phyloP scores from a whole-genome alignment of 768 basidiomycete species.

The Boletus sensibilis region DNA sequence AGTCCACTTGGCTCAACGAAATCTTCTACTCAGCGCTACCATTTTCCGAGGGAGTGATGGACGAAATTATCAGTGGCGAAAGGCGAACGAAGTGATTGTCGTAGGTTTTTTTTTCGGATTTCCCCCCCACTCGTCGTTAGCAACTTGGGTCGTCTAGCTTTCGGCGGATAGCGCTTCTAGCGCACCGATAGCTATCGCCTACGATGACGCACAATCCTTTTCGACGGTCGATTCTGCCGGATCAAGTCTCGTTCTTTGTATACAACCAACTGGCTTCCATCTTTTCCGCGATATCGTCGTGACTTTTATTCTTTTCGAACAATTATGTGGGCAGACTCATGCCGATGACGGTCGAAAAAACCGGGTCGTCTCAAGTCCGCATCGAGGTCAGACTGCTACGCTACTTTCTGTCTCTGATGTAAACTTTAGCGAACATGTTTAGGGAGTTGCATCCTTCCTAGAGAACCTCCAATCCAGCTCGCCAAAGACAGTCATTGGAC shows the following conservation, averaged over 20 bases:
- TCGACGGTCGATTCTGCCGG: neutral
- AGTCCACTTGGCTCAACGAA: neutral
- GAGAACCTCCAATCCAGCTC: neutral
- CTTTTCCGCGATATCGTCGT: conserved; percentile 16
- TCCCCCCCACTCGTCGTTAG: no score
- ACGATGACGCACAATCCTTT: neutral
- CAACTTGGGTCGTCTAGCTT: conserved; percentile 3
- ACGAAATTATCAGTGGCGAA: conserved; percentile 14
- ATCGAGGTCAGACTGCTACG: neutral
- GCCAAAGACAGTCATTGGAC: neutral
- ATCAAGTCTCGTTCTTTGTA: neutral
- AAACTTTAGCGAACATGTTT: neutral
- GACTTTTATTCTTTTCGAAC: conserved; percentile 18
- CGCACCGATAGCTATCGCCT: conserved; percentile 13
- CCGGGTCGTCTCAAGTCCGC: neutral
- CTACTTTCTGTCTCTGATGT: neutral
- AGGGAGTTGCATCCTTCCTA: neutral
- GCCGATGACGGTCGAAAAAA: neutral
- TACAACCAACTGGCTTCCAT: conserved; percentile 21
- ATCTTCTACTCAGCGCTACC: neutral
- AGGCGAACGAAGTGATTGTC: neutral
- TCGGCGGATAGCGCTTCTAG: neutral
- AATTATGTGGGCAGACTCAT: neutral
- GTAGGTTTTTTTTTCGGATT: conserved; percentile 1
- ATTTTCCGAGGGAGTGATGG: conserved; percentile 11